Base-by-base conservation (phyloP, 345 rosid genomes). In the Eucalyptus pauciflora region DNA sequence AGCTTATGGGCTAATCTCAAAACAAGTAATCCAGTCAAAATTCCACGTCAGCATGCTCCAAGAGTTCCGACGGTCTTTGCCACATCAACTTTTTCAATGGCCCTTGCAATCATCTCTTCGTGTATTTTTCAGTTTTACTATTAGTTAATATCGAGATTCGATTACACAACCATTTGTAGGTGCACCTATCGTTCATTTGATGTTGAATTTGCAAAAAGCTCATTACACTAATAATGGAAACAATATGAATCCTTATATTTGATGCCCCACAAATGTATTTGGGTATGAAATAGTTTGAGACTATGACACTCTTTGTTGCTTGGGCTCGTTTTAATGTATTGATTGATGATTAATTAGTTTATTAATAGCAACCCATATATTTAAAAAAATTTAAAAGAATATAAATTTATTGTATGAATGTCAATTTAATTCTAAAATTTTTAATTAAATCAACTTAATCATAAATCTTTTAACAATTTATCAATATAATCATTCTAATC, bases 331-430 rank as follows among this genome's bases (percentile, higher is more conserved):
- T 5, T 2, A 51, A 25, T 7, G 0, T 60, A 27, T 2, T 60
- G 7, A 5, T 60, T 0, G 0, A 27, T 3, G 16, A 60, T 27
- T 27, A 3, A 60, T 1, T 12, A 27, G 8, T 60, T 56, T 9
- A 56, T 56, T 2, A 1, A 56, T 22, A 56, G 4, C 31, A 3
- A 60, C 7, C 8, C 16, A 27, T 0, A 27, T 27, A 60, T 12
- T 6, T 0, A 1, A 4, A 60, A 60, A 12, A 0, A 12, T 10
- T 27, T 1, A 1, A 60, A 60, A 5, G 1, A 25, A 25, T 11
- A 5, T 5, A 60, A 27, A 60, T 2, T 1, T 12, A 60, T 27
- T 2, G 11, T 11, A 60, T 0, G 0, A 1, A 2, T 27, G 7
- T 27, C 8, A 60, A 60, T 60, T 60, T 27, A 60, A 5, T 27